Percentiles rank a stretch among this genome's conserved stretches.
phyloP scores from a whole-genome alignment of 148 eudicot genomes.

The Drosera capensis region DNA sequence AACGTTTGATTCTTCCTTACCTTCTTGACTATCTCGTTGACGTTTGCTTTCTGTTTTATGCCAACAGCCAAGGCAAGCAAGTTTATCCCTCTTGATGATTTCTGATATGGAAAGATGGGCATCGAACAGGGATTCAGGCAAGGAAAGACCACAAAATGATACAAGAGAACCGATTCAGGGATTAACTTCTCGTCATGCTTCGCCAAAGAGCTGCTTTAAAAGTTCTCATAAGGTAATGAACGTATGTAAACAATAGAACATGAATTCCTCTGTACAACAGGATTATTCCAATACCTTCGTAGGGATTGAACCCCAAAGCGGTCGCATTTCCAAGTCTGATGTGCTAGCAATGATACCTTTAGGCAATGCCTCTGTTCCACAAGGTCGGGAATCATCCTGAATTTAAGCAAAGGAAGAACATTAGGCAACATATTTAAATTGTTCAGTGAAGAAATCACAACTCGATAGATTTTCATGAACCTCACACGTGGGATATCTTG shows the following conservation, averaged over 20 bases:
- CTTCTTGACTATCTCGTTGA: conserved; percentile 41
- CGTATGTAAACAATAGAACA: no score
- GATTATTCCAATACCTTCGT: conserved; percentile 22
- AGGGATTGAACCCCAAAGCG: conserved; percentile 37
- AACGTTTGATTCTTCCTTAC: conserved; percentile 12
- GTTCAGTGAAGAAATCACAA: not conserved
- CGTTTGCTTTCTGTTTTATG: conserved; percentile 41
- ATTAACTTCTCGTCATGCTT: no score
- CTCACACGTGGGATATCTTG: conserved; percentile 27
- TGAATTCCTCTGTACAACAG: not conserved
- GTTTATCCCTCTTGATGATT: not conserved
- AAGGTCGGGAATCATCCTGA: conserved; percentile 27
- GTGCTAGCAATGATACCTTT: conserved; percentile 37
- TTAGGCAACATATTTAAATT: conserved; percentile 1
- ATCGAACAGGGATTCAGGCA: not conserved
- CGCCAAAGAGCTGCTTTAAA: no score
- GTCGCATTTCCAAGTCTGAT: conserved; percentile 51
- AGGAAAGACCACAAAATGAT: not conserved
- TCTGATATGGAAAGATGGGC: not conserved
- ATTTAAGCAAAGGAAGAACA: conserved; percentile 6
- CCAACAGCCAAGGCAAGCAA: conserved; percentile 34
- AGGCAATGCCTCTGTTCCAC: conserved; percentile 46
- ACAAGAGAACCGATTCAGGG: not conserved
- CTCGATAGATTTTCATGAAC: conserved; percentile 14
- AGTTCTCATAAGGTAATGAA: no score